phyloP scores from a whole-genome alignment of 129 eudicot species.

The Ambrosia trifida region DNA sequence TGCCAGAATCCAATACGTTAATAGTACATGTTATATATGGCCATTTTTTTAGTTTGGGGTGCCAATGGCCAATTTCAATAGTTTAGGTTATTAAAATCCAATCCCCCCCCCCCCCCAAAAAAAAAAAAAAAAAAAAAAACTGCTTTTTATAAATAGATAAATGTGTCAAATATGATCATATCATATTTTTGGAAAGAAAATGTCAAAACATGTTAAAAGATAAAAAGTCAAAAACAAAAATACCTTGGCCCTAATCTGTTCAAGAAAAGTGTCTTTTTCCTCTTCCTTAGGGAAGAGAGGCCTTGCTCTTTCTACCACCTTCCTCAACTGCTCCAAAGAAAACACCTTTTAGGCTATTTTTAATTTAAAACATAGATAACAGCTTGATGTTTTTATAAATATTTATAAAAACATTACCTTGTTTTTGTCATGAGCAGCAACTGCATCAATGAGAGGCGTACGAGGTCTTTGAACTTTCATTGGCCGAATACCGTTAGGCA shows the following conservation, averaged over 20 bases:
- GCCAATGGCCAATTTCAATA: too few relatives aligned
- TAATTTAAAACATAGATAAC: neutral
- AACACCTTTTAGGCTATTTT: neutral
- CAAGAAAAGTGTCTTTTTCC: conserved; percentile 72
- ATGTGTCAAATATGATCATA: too few relatives aligned
- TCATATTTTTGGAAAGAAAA: neutral
- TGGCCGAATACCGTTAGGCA: conserved; percentile 44
- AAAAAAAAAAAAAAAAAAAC: too few relatives aligned
- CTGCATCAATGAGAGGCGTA: conserved; percentile 76
- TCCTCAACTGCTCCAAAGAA: conserved; percentile 58
- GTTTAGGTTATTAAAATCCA: too few relatives aligned
- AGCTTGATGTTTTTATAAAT: neutral
- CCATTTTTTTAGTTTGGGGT: too few relatives aligned
- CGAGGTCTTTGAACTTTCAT: conserved; percentile 71
- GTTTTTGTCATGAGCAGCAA: conserved; percentile 85
- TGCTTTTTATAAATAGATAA: neutral
- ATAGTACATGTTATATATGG: too few relatives aligned
- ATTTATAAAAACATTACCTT: conserved; percentile 50
- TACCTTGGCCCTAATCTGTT: conserved; percentile 85
- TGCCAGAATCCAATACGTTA: too few relatives aligned
- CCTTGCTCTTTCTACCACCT: conserved; percentile 60
- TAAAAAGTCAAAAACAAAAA: neutral
- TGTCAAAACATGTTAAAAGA: neutral
- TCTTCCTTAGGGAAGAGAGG: conserved; percentile 59
- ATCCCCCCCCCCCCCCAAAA: too few relatives aligned